Evolutionary conservation across 352 stramenopile species (phyloP), one percentile per base, ranked within the genome.

Genomic region (Globisporangium heterothallicum): DNA sequence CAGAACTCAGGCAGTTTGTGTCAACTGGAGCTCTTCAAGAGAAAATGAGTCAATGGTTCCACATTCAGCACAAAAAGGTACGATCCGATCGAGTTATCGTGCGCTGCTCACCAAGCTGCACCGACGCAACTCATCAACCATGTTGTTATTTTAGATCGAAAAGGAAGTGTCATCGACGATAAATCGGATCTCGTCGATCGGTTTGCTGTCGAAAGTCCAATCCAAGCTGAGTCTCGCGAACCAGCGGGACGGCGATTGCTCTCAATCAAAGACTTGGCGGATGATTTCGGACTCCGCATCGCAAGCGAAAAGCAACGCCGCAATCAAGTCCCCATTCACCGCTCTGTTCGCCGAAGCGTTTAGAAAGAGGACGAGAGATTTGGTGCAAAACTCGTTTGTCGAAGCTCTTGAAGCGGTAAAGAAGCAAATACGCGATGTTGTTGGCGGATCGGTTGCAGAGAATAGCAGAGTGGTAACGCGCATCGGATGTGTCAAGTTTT

Each of bases 381-480:
- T 92, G 47, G 77, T 92, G 14, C 81, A 90, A 48, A 67, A 70
- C 41, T 89, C 73, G 4, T 92, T 92, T 44, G 64, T 85, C 18
- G 69, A 88, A 58, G 81, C 78, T n/a, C 64, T 87, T 19, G 68
- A 78, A 44, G 66, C 70, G n/a, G 83, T 92, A 55, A 84, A 85
- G 58, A 63, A 22, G 45, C 71, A 88, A 41, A 74, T 92, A 26
- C 72, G 71, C 19, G 50, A 42, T 4, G 74, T 57, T 14, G 46
- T 87, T 18, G 58, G 63, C 22, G 58, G 66, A 12, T 57, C 62
- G 1, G 51, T 58, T 16, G 56, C 38, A 32, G 49, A 63, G 16
- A 64, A 32, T 24, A 51, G 69, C 6, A 29, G 38, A 14, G 1
- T 36, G 26, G 34, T n/a, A 6, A 63, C 59, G 13, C 66, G 66